Evolutionary conservation across 2,329 filamentous ascomycete species (phyloP).

Genomic region (Elsinoe necatrix): DNA sequence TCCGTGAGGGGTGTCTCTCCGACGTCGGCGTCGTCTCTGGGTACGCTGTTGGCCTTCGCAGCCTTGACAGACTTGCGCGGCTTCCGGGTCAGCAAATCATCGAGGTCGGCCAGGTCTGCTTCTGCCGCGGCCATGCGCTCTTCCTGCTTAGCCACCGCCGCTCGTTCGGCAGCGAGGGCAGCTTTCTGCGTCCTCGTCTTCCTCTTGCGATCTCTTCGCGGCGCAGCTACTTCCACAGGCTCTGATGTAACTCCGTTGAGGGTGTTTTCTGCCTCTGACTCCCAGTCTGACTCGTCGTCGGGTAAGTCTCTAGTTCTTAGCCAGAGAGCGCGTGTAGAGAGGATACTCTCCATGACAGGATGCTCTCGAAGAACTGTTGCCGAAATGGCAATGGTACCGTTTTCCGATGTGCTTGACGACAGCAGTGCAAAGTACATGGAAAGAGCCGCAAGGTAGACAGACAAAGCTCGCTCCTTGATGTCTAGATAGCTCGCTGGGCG

Average conservation of each 20-base stretch:
- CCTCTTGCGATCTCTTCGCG: constrained; percentile 32
- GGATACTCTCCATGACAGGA: constrained; percentile 75
- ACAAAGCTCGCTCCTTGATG: constrained; percentile 69
- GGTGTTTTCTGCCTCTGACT: constrained; percentile 26
- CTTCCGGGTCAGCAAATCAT: constrained; percentile 48
- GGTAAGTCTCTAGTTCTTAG: constrained; percentile 58
- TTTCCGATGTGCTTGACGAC: constrained; percentile 59
- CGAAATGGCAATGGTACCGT: constrained; percentile 51
- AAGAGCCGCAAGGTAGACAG: constrained; percentile 77
- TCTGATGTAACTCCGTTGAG: constrained; percentile 27
- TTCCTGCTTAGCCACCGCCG: constrained; percentile 45
- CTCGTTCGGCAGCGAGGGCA: constrained; percentile 45
- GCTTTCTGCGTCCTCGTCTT: constrained; percentile 43
- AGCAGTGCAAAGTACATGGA: constrained; percentile 92
- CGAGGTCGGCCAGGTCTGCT: constrained; percentile 65
- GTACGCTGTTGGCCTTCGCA: constrained; percentile 18
- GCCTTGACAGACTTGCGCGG: constrained; percentile 23
- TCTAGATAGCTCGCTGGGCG: constrained; percentile 19
- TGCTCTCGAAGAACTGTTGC: constrained; percentile 80
- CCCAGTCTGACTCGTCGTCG: constrained; percentile 13
- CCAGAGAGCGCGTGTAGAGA: constrained; percentile 78
- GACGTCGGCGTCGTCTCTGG: constrained; percentile 69
- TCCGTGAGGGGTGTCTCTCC: constrained; percentile 75
- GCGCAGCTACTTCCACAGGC: constrained; percentile 18
- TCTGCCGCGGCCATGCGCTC: constrained; percentile 51